Base-by-base conservation (phyloP, 805 yeast genomes). In the Nakazawaea ernobii region DNA sequence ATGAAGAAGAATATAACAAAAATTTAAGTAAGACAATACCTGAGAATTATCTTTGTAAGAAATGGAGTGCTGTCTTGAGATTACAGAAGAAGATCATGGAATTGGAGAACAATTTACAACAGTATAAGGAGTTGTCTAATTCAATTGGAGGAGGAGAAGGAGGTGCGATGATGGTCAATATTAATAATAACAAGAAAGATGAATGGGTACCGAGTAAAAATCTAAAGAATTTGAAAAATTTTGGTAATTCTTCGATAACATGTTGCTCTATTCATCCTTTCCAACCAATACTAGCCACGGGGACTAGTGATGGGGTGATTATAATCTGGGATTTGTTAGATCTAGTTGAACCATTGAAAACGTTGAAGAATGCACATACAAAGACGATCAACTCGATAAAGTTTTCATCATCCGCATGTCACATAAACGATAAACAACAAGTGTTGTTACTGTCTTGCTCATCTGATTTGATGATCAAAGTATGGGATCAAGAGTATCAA, bases 31-130 rank as follows among this genome's bases (percentile, higher is more conserved):
- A 13, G 2, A 40, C 55, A 7, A 55, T 62, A 6, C 69, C 71
- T 1, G 49, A 51, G 2, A 50, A 59, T 33, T 65, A 58, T 41
- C 52, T 88, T 35, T 88, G 84, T 55, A 84, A 83, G 64, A 91
- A 90, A 66, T 91, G 97, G 97, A 73, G 84, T 0, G 82, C 95
- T 0, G 92, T 91, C 4, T 72, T 88, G 30, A 69, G 96, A 40
- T 69, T 92, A 29, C 97, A 92, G 64, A 77, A 81, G 52, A 75
- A 79, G 56, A 82, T 84, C 38, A 67, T 84, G 49, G 92, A 83
- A 44, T 63, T 89, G 39, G 96, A 91, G 57, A 65, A 73, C 15
- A 83, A 81, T 41, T 61, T 77, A 4, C 63, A 63, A 14, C 71
- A 74, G 35, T 66, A 82, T 51, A 67, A 76, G 37, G 72, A 74